These are phyloP conservation scores for Chrysosporium keratinophilum DNA, from an alignment of 2,329 filamentous ascomycete genomes.

Conservation along the genomic window DNA sequence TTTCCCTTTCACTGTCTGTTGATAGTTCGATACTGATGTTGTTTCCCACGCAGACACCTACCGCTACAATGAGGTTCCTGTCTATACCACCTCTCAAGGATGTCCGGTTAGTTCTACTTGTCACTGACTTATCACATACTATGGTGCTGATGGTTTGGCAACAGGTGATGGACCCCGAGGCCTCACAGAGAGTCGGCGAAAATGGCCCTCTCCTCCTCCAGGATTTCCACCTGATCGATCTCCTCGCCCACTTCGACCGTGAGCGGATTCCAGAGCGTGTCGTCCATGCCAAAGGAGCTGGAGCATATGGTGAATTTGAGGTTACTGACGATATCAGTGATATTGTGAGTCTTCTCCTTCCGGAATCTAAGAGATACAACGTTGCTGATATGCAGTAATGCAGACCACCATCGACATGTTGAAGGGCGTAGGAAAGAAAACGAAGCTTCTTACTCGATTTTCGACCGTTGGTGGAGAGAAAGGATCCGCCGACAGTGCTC, in stretches of 20 bases:
- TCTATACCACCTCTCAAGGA: conserved; percentile 52
- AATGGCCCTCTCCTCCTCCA: conserved; percentile 53
- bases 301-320: conserved; percentile 36
- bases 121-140: neutral
- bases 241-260: conserved; percentile 41
- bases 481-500: conserved; percentile 59
- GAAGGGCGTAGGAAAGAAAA: conserved; percentile 56
- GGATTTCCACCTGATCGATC: conserved; percentile 55
- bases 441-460: conserved; percentile 57
- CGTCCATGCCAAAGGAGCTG: conserved; percentile 36
- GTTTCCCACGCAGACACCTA: conserved; percentile 26
- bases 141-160: neutral
- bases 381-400: conserved; percentile 5
- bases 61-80: conserved; percentile 48
- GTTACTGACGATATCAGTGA: conserved; percentile 43
- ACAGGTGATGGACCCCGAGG: conserved; percentile 43
- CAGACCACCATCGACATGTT: conserved; percentile 40
- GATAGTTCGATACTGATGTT: conserved; percentile 6
- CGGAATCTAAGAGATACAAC: neutral
- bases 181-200: conserved; percentile 44
- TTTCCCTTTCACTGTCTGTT: neutral
- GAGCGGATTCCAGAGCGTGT: conserved; percentile 35
- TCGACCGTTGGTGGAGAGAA: conserved; percentile 67
- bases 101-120: conserved; percentile 32
- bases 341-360: conserved; percentile 24